Evolutionary conservation across 2,329 filamentous ascomycete species (phyloP), one percentile per base, ranked within the genome.

Genomic region (Pleochaeta shiraiana): DNA sequence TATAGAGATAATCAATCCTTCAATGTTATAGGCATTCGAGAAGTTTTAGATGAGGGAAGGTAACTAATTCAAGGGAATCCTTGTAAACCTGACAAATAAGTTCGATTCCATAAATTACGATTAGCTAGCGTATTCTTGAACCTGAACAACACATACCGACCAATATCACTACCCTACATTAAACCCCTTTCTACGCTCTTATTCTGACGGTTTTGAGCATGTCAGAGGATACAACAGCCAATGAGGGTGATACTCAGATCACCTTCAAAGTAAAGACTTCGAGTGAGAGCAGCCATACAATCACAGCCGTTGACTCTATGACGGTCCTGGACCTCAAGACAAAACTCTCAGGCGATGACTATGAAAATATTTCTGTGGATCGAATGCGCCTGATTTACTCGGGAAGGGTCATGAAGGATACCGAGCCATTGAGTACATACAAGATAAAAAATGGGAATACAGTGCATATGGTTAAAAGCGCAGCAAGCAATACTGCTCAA

Each of bases 201-300:
- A 43, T 4, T 19, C 39, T 14, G 39, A 43, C 16, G 6, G 5
- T 43, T 19, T n/a, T 9, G 21, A 62, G 24, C 21, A 62, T 62
- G 59, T 43, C 59, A 30, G 63, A 57, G 30, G 43, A 53, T 26
- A 64, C 47, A 26, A 24, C 28, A 11, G 11, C 28, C n/a, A 21
- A 31, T 1, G 63, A 64, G 28, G 33, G 47, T 71, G 88, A 91
- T 72, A 77, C 85, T 71, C 85, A 91, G 71, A 78, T 98, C 77
- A 95, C 88, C 74, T 97, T 98, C 83, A 93, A 90, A 77, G 86
- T 98, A 76, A 98, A 97, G 79, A 88, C 89, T n/a, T 91, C 90
- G n/a, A 87, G 85, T 70, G 91, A 96, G 73, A 84, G 83, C 74
- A 90, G 87, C 75, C 91, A 90, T 73, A 85, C 82, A 63, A 79